phyloP scores from a whole-genome alignment of 2,329 filamentous ascomycete genomes.

The Ceratocystis harringtonii region DNA sequence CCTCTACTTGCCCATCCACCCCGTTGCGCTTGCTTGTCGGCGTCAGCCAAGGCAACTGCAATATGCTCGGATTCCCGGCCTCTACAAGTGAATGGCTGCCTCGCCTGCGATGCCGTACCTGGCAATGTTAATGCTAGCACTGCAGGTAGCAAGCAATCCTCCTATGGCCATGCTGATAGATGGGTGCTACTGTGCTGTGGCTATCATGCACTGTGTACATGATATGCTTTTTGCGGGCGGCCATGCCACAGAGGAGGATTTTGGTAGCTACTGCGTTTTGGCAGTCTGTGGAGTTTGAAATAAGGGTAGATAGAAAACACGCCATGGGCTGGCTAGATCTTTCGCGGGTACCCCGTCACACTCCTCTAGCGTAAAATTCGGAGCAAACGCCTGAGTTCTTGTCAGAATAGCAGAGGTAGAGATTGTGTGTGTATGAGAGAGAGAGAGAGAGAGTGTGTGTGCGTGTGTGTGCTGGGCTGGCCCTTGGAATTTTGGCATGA shows the following conservation, averaged over 20 bases:
- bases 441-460: no score
- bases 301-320: background rate
- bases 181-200: background rate
- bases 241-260: no score
- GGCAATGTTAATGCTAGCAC: background rate
- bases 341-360: background rate
- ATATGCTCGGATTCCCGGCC: background rate
- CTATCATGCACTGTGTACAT: no score
- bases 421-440: no score
- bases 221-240: no score
- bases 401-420: no score
- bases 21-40: background rate
- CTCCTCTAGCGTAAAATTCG: no score
- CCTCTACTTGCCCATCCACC: background rate
- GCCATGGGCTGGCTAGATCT: background rate
- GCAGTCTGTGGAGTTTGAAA: background rate
- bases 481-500: background rate
- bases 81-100: background rate
- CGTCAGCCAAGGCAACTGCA: background rate
- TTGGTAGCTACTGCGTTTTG: background rate
- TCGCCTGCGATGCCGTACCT: background rate
- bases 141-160: background rate
- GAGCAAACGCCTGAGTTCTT: no score
- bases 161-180: background rate
- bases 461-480: background rate